Evolutionary conservation across 2,329 filamentous ascomycete genomes (phyloP).

Genomic region (Meredithiella fracta): DNA sequence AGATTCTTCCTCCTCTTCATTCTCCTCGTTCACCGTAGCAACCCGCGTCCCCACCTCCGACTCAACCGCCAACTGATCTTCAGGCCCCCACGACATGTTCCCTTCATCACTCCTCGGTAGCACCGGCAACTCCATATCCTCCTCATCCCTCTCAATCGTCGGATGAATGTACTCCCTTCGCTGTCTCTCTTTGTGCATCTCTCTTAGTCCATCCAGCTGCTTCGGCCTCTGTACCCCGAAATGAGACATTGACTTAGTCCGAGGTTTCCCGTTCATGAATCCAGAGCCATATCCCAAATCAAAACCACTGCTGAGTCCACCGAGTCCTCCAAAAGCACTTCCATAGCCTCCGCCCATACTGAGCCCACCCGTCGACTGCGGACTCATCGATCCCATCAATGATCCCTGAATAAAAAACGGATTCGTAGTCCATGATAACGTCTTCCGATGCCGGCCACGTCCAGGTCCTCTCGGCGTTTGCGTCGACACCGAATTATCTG

Average conservation of each 20-base stretch:
- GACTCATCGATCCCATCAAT: slow-evolving; percentile 6
- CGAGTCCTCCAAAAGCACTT: background rate
- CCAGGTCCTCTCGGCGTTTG: background rate
- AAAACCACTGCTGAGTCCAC: background rate
- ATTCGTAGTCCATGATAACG: slow-evolving; percentile 7
- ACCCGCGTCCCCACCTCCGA: background rate
- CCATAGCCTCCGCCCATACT: background rate
- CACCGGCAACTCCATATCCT: slow-evolving; percentile 1
- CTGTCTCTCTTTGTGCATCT: background rate
- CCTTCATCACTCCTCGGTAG: background rate
- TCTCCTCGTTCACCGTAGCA: background rate
- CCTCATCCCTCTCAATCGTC: slow-evolving; percentile 9
- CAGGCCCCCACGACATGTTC: slow-evolving; percentile 7
- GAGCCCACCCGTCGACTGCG: background rate
- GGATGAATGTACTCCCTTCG: background rate
- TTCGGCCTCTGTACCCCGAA: slow-evolving; percentile 4
- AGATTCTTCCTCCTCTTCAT: background rate
- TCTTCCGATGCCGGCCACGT: background rate
- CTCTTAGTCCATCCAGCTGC: slow-evolving; percentile 1
- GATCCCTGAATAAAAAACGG: slow-evolving; percentile 13
- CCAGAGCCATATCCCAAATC: background rate
- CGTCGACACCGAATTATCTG: background rate
- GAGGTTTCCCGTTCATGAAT: background rate
- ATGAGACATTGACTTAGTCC: slow-evolving; percentile 5
- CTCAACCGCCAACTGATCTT: slow-evolving; percentile 13